A percentile compares a stretch with the other conserved stretches of the same genome.
Conservation (phyloP, 176 grass and related monocot species). For the Bothriochloa decipiens region DNA sequence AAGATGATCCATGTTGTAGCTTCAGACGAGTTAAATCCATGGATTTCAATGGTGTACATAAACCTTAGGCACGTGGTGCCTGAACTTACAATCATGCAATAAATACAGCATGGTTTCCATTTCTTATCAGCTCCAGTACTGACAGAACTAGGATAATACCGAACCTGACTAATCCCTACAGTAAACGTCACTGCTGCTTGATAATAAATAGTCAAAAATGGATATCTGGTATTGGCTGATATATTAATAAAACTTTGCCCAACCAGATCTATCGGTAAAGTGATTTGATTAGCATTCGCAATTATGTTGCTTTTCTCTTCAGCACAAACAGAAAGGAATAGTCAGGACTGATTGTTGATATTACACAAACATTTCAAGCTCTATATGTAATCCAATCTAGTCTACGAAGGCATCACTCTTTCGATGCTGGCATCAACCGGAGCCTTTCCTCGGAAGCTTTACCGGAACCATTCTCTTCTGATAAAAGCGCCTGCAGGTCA, state of each 20-base stretch:
- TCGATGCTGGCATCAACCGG: slow-evolving; percentile 61
- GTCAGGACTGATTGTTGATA: not conserved
- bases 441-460: slow-evolving; percentile 53
- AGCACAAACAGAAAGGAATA: not conserved
- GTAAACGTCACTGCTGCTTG: not conserved
- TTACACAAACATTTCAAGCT: slow-evolving; percentile 40
- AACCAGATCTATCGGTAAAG: not conserved
- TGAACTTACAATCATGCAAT: slow-evolving; percentile 17
- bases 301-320: not conserved
- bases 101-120: not conserved
- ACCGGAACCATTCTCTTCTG: slow-evolving; percentile 42
- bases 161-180: not conserved
- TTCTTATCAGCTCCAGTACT: not conserved
- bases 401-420: slow-evolving; percentile 46
- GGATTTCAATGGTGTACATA: slow-evolving; percentile 2
- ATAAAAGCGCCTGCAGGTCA: slow-evolving; percentile 78
- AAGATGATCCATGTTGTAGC: slow-evolving; percentile 19
- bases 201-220: not conserved
- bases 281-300: slow-evolving; percentile 36
- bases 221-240: not conserved
- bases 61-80: slow-evolving; percentile 16
- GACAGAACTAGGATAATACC: slow-evolving; percentile 8
- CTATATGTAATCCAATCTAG: slow-evolving; percentile 31
- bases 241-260: not conserved
- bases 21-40: slow-evolving; percentile 23